Evolutionary conservation across 2,329 filamentous ascomycete species (phyloP).

Genomic region (Mycosphaerelloides madeirae): DNA sequence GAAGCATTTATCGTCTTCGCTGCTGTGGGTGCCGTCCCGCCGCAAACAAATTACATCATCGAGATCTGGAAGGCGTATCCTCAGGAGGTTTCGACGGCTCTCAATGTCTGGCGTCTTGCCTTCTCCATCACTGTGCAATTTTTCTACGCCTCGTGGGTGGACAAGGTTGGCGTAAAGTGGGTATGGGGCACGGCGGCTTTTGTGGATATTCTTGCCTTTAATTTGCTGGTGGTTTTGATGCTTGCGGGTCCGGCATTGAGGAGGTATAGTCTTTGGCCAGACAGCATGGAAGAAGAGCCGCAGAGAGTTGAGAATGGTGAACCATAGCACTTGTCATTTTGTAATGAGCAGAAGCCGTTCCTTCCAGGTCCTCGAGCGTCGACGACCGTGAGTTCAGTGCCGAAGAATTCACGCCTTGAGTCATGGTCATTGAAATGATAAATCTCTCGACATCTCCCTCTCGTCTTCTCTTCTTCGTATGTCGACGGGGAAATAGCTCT

Average conservation of each 20-base stretch:
- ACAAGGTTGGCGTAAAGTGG: constrained; percentile 4
- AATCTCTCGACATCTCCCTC: too few species aligned
- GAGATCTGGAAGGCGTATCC: constrained; percentile 5
- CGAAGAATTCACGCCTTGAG: too few species aligned
- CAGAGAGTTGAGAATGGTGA: too few species aligned
- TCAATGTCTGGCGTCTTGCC: constrained; percentile 4
- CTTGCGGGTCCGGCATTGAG: neutral
- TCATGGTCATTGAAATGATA: too few species aligned
- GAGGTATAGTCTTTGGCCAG: constrained; percentile 1
- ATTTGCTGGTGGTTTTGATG: constrained; percentile 3
- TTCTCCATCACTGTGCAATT: constrained; percentile 4
- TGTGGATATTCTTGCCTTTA: constrained; percentile 2
- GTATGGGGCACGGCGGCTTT: constrained; percentile 5
- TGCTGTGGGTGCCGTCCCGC: constrained; percentile 2
- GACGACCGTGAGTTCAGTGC: too few species aligned
- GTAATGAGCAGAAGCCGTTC: too few species aligned
- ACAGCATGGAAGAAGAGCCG: too few species aligned
- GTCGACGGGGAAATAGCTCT: too few species aligned
- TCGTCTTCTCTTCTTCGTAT: too few species aligned
- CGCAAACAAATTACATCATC: constrained; percentile 4
- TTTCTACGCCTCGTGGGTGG: constrained; percentile 5
- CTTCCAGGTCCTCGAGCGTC: too few species aligned
- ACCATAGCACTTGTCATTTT: too few species aligned
- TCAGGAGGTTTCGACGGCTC: constrained; percentile 1
- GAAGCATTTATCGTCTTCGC: constrained; percentile 7